A percentile compares a stretch with the other conserved stretches of the same genome.
These are phyloP conservation scores for Gloeophyllum trabeum DNA, from an alignment of 768 basidiomycete genomes.

Conservation along the genomic window DNA sequence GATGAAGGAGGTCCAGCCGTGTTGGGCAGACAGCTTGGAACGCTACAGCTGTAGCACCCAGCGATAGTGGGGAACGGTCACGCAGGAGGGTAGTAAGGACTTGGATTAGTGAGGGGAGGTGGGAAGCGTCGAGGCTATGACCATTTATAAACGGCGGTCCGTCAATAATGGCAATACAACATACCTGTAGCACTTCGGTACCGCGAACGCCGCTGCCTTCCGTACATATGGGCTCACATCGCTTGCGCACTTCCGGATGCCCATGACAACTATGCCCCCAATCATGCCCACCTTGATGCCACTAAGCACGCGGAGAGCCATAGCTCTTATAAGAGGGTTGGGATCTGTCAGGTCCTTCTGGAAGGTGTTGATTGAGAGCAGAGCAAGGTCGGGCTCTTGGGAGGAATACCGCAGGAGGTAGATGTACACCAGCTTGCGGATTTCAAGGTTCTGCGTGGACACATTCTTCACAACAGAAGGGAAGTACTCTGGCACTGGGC, in stretches of 20 bases:
- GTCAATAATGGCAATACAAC: slow-evolving; percentile 9
- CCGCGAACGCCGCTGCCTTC: slow-evolving; percentile 83
- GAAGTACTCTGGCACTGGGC: slow-evolving; percentile 88
- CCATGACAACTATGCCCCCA: slow-evolving; percentile 71
- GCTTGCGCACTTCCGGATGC: slow-evolving; percentile 84
- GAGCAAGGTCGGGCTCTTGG: slow-evolving; percentile 86
- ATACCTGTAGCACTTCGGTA: slow-evolving; percentile 77
- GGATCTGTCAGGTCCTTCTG: slow-evolving; percentile 91
- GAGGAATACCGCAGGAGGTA: slow-evolving; percentile 93
- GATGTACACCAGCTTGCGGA: slow-evolving; percentile 95
- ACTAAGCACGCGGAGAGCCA: slow-evolving; percentile 89
- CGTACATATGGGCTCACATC: slow-evolving; percentile 94
- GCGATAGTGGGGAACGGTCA: slow-evolving; percentile 77
- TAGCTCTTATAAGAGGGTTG: slow-evolving; percentile 90
- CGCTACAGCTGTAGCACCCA: slow-evolving; percentile 79
- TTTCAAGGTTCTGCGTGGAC: slow-evolving; percentile 83
- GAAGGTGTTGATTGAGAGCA: slow-evolving; percentile 96
- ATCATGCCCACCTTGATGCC: slow-evolving; percentile 90
- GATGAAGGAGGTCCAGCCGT: slow-evolving; percentile 78
- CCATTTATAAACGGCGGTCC: neutral
- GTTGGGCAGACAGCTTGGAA: slow-evolving; percentile 85
- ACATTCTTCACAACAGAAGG: slow-evolving; percentile 97
- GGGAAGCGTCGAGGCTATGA: slow-evolving; percentile 59
- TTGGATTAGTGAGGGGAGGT: slow-evolving; percentile 60
- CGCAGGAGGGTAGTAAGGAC: slow-evolving; percentile 53